A percentile compares a stretch with the other conserved stretches of the same genome.
phyloP scores from a whole-genome alignment of 129 eudicot species.

The Lonicera japonica region DNA sequence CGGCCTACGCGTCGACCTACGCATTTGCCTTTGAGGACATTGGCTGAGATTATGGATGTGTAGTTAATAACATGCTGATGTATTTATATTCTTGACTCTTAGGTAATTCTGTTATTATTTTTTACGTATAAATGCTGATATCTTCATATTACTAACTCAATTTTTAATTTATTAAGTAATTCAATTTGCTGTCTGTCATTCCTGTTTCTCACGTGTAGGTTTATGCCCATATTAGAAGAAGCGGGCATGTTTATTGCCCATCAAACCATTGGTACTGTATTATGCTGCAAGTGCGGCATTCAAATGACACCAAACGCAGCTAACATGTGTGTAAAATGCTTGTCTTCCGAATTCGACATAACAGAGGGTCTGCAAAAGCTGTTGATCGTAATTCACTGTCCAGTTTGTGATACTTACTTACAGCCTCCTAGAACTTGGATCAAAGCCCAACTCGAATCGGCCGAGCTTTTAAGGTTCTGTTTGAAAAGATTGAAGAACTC shows the following conservation, averaged over 20 bases:
- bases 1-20: too few relatives aligned
- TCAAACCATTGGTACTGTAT: constrained; percentile 39
- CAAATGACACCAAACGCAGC: constrained; percentile 44
- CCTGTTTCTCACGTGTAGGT: background rate
- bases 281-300: constrained; percentile 50
- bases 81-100: too few relatives aligned
- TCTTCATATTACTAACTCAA: too few relatives aligned
- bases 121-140: too few relatives aligned
- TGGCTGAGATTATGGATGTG: too few relatives aligned
- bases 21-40: too few relatives aligned
- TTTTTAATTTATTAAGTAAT: too few relatives aligned
- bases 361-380: constrained; percentile 42
- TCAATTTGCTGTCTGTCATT: background rate
- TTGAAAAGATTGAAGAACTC: constrained; percentile 23
- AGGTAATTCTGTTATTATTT: too few relatives aligned
- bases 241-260: constrained; percentile 26
- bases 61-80: too few relatives aligned
- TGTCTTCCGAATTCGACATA: constrained; percentile 18
- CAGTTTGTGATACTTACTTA: constrained; percentile 34
- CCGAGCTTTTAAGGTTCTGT: constrained; percentile 41
- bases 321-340: constrained; percentile 45
- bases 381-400: constrained; percentile 25
- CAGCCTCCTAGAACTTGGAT: constrained; percentile 52
- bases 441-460: constrained; percentile 36
- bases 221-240: constrained; percentile 17